phyloP scores from a whole-genome alignment of 2,329 filamentous ascomycete species.

The Seiridium cupressi region DNA sequence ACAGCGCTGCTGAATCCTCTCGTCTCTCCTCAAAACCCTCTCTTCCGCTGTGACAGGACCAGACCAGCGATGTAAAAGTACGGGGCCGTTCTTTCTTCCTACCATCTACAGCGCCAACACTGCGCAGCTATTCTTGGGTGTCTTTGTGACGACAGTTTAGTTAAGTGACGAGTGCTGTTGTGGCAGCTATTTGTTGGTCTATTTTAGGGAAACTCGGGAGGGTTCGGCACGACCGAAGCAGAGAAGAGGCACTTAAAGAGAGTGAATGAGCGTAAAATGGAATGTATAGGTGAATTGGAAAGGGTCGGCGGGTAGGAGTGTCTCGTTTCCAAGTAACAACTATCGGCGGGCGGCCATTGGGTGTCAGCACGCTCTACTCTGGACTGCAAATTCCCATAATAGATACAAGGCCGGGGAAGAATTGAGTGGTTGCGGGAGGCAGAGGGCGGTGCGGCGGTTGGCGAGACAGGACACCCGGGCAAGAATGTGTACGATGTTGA shows the following conservation, averaged over 20 bases:
- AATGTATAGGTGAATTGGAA: slow-evolving; percentile 22
- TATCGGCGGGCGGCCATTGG: slow-evolving; percentile 24
- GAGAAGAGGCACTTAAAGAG: slow-evolving; percentile 7
- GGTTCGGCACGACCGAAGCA: not conserved
- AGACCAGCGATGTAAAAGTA: not conserved
- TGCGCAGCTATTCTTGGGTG: not conserved
- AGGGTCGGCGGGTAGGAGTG: slow-evolving; percentile 10
- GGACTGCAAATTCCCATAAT: slow-evolving; percentile 16
- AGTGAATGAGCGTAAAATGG: slow-evolving; percentile 17
- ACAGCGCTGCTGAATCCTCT: slow-evolving; percentile 55
- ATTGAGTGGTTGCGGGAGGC: slow-evolving; percentile 13
- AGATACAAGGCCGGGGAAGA: slow-evolving; percentile 11
- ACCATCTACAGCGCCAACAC: not conserved
- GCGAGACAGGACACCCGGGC: slow-evolving; percentile 19
- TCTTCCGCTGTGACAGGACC: slow-evolving; percentile 10
- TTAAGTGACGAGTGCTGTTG: not conserved
- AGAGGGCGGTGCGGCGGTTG: slow-evolving; percentile 18
- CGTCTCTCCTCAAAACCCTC: slow-evolving; percentile 18
- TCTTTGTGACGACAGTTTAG: not conserved
- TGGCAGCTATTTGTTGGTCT: not conserved
- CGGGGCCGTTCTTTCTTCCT: not conserved
- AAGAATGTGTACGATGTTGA: slow-evolving; percentile 17
- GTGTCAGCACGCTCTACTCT: slow-evolving; percentile 14
- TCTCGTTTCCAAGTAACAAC: slow-evolving; percentile 17
- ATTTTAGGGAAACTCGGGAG: not conserved